phyloP scores from a whole-genome alignment of 2,329 filamentous ascomycete genomes.

The Calycina marina region DNA sequence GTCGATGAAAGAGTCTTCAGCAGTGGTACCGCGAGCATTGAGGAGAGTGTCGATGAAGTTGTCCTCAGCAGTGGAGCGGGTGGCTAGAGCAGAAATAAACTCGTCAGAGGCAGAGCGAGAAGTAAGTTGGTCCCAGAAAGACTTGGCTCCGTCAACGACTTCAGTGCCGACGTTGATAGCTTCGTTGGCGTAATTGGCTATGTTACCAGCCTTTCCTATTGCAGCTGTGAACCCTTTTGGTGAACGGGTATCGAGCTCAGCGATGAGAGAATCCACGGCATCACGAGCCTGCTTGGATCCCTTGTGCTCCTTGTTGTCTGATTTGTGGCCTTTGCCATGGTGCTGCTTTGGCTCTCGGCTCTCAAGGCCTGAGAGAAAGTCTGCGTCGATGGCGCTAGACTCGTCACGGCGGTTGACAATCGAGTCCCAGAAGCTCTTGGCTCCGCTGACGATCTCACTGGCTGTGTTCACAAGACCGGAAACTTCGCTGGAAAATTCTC shows the following conservation, averaged over 20 bases:
- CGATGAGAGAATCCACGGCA: too few species aligned
- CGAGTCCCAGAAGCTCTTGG: not conserved
- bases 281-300: too few species aligned
- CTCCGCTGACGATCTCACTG: not conserved
- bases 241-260: too few species aligned
- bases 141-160: not conserved
- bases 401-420: too few species aligned
- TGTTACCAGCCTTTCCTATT: too few species aligned
- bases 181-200: not conserved
- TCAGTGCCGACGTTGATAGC: not conserved
- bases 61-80: not conserved
- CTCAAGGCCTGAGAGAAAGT: too few species aligned
- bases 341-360: too few species aligned
- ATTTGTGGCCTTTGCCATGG: too few species aligned
- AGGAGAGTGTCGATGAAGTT: not conserved
- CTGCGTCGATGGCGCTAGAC: too few species aligned
- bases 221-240: too few species aligned
- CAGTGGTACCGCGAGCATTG: not conserved
- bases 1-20: not conserved
- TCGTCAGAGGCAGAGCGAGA: not conserved
- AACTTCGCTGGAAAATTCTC: too few species aligned
- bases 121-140: not conserved
- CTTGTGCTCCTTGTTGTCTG: too few species aligned
- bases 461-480: not conserved
- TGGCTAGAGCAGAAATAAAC: not conserved